phyloP scores from a whole-genome alignment of 495 filamentous ascomycete genomes.

The Neurospora sp. region DNA sequence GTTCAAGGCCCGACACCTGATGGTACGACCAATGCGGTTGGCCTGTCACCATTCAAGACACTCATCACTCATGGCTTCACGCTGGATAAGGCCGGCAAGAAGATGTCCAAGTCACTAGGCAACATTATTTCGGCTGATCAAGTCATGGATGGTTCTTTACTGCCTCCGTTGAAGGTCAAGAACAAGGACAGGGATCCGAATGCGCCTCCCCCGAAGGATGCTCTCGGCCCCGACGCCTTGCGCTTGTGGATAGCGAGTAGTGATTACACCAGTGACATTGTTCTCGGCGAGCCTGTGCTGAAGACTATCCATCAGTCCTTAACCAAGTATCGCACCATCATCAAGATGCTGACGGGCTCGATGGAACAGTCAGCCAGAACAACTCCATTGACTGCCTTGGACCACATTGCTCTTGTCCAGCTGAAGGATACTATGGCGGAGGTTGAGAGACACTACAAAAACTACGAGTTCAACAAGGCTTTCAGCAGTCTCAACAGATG shows the following conservation, averaged over 20 bases:
- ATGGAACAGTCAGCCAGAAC: slow-evolving; percentile 49
- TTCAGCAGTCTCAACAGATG: slow-evolving; percentile 64
- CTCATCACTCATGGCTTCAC: slow-evolving; percentile 94
- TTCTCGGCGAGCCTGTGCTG: slow-evolving; percentile 65
- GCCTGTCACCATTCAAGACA: slow-evolving; percentile 60
- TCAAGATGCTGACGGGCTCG: slow-evolving; percentile 81
- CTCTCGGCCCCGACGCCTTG: slow-evolving; percentile 70
- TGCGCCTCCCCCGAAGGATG: slow-evolving; percentile 20
- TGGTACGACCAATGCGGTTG: slow-evolving; percentile 11
- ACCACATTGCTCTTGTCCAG: slow-evolving; percentile 70
- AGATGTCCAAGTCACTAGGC: slow-evolving; percentile 98
- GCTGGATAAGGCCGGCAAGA: slow-evolving; percentile 76
- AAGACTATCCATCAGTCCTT: slow-evolving; percentile 61
- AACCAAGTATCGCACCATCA: slow-evolving; percentile 75
- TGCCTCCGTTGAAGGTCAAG: slow-evolving; percentile 36
- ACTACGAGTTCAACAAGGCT: slow-evolving; percentile 76
- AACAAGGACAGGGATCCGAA: slow-evolving; percentile 16
- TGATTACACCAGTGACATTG: slow-evolving; percentile 83
- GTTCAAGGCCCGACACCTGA: slow-evolving; percentile 7
- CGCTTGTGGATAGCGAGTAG: slow-evolving; percentile 84
- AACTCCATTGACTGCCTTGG: slow-evolving; percentile 41
- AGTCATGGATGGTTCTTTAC: slow-evolving; percentile 70
- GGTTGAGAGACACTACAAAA: slow-evolving; percentile 52
- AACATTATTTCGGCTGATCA: slow-evolving; percentile 73
- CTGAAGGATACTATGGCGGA: slow-evolving; percentile 50